phyloP scores from a whole-genome alignment of 345 rosid species.

The Diplotaxis tenuifolia region DNA sequence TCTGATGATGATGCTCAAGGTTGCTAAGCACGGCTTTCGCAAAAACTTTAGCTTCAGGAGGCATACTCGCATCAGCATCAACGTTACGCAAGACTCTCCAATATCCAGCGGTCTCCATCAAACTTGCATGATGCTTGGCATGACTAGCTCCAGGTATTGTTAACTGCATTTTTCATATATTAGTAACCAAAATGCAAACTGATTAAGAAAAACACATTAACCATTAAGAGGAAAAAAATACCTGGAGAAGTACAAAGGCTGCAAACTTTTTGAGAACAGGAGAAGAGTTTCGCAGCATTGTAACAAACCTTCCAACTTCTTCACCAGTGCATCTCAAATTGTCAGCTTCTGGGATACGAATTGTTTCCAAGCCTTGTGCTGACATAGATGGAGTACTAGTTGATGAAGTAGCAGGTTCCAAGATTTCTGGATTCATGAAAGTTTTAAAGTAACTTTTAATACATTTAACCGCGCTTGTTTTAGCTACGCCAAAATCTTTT shows the following conservation, averaged over 20 bases:
- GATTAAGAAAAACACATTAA: not conserved
- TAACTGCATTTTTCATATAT: slow-evolving; percentile 49
- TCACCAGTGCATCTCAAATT: slow-evolving; percentile 82
- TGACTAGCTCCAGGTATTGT: slow-evolving; percentile 83
- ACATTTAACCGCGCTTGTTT: slow-evolving; percentile 59
- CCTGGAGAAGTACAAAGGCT: slow-evolving; percentile 90
- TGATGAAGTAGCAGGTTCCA: slow-evolving; percentile 64
- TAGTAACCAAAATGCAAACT: slow-evolving; percentile 1
- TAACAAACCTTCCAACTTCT: slow-evolving; percentile 72
- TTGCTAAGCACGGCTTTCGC: slow-evolving; percentile 75
- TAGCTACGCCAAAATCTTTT: slow-evolving; percentile 57
- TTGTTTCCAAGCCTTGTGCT: slow-evolving; percentile 66
- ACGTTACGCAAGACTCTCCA: slow-evolving; percentile 69
- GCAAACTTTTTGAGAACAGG: slow-evolving; percentile 64
- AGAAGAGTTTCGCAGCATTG: slow-evolving; percentile 64
- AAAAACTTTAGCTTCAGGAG: slow-evolving; percentile 71
- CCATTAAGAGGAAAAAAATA: not conserved
- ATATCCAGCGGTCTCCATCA: slow-evolving; percentile 76
- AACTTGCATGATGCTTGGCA: slow-evolving; percentile 75
- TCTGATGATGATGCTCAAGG: slow-evolving; percentile 66
- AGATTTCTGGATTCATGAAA: slow-evolving; percentile 59
- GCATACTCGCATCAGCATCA: slow-evolving; percentile 75
- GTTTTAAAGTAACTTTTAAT: slow-evolving; percentile 52
- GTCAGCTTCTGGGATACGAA: slow-evolving; percentile 89
- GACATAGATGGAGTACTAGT: slow-evolving; percentile 62